These are phyloP conservation scores for Lentinula aciculospora DNA, from an alignment of 768 basidiomycete species.

Conservation along the genomic window DNA sequence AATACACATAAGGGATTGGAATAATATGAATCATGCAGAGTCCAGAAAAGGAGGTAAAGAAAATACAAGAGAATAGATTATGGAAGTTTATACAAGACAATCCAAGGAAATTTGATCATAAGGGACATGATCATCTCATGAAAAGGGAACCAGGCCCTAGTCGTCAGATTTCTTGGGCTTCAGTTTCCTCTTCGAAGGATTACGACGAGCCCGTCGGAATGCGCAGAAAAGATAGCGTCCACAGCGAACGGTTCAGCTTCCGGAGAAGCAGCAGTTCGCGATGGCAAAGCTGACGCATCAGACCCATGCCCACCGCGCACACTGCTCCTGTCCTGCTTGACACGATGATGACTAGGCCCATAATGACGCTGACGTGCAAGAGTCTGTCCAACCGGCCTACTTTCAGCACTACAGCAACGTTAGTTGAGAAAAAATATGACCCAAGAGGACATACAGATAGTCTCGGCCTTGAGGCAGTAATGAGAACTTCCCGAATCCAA, in stretches of 20 bases:
- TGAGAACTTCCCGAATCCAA: slow-evolving; percentile 72
- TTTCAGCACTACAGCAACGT: neutral
- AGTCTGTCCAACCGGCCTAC: neutral
- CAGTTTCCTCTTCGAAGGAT: slow-evolving; percentile 53
- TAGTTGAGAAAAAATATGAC: neutral
- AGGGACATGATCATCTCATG: neutral
- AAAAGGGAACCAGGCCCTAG: neutral
- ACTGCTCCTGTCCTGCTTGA: neutral
- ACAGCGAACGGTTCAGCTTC: slow-evolving; percentile 39
- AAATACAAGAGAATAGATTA: neutral
- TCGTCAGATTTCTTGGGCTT: neutral
- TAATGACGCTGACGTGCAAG: neutral
- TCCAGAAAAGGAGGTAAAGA: too few relatives aligned
- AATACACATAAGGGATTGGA: neutral
- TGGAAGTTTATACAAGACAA: neutral
- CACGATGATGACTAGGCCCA: neutral
- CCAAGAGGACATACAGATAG: slow-evolving; percentile 39
- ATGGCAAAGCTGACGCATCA: neutral
- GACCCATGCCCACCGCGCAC: neutral
- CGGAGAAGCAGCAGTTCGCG: neutral
- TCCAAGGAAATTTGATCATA: neutral
- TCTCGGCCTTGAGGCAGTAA: slow-evolving; percentile 56
- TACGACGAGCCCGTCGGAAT: slow-evolving; percentile 80
- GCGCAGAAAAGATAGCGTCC: slow-evolving; percentile 81
- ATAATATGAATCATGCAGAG: neutral